Percentiles rank a stretch among this genome's conserved stretches.
Conservation (phyloP, 805 yeast species). For the Yarrowia deformans region DNA sequence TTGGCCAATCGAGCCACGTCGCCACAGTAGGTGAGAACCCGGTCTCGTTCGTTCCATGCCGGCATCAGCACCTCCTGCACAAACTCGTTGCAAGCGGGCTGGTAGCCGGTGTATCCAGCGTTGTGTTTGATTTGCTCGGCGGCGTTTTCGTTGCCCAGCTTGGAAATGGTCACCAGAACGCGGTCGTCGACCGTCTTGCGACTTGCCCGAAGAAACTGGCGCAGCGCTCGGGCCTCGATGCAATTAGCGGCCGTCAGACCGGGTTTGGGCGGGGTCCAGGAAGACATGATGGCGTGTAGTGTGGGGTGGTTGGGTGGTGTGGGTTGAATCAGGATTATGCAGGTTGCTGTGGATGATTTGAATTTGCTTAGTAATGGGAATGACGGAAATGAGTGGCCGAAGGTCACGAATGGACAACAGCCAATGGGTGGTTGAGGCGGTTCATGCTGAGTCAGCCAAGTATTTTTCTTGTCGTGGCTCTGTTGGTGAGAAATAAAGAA, state of each 20-base stretch:
- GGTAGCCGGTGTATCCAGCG: slow-evolving; percentile 12
- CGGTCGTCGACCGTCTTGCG: slow-evolving; percentile 36
- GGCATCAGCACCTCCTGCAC: slow-evolving; percentile 32
- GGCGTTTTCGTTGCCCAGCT: slow-evolving; percentile 26
- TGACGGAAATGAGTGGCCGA: background rate
- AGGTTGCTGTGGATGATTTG: slow-evolving; percentile 11
- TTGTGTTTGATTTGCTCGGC: slow-evolving; percentile 28
- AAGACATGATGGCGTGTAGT: slow-evolving; percentile 8
- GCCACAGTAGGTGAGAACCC: slow-evolving; percentile 26
- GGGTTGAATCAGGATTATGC: slow-evolving; percentile 22
- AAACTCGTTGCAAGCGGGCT: slow-evolving; percentile 36
- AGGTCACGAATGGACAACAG: no score
- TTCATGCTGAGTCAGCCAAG: no score
- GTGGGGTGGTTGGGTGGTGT: background rate
- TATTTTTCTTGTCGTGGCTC: no score
- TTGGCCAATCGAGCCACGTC: slow-evolving; percentile 31
- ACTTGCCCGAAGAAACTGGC: slow-evolving; percentile 33
- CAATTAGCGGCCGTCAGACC: slow-evolving; percentile 26
- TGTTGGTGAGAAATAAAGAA: no score
- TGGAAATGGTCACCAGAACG: slow-evolving; percentile 30
- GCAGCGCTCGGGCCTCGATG: slow-evolving; percentile 32
- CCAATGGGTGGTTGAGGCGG: no score
- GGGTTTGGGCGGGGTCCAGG: slow-evolving; percentile 28
- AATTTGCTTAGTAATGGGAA: slow-evolving; percentile 1
- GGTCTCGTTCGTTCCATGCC: slow-evolving; percentile 34